phyloP scores from a whole-genome alignment of 139 green algal species.

The Deuterostichococcus epilithicus region DNA sequence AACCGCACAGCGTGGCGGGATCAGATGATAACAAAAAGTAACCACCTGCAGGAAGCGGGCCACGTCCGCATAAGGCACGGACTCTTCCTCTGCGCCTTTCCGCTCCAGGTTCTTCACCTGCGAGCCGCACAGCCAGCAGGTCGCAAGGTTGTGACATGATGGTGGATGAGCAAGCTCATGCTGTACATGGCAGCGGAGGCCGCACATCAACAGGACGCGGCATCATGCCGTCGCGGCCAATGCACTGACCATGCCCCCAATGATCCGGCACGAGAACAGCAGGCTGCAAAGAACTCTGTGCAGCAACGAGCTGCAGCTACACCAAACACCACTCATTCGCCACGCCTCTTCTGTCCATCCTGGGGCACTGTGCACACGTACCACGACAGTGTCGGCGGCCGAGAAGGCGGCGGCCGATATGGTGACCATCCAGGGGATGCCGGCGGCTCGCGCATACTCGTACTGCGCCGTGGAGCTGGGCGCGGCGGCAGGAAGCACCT shows the following conservation, averaged over 20 bases:
- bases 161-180: background rate
- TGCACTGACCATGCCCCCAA: background rate
- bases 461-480: conserved; percentile 76
- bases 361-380: background rate
- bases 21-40: too few species aligned
- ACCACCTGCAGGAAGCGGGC: conserved; percentile 29
- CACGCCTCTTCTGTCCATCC: background rate
- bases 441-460: conserved; percentile 58
- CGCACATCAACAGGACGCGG: background rate
- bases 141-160: background rate
- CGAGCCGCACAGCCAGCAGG: background rate
- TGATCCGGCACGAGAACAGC: background rate
- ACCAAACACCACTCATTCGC: background rate
- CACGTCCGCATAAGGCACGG: conserved; percentile 38
- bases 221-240: background rate
- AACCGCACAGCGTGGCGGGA: too few species aligned
- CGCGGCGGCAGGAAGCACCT: conserved; percentile 48
- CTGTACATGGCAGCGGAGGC: background rate
- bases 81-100: conserved; percentile 34
- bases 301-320: background rate
- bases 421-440: conserved; percentile 74
- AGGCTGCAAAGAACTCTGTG: background rate
- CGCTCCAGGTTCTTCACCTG: conserved; percentile 52
- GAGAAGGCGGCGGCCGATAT: conserved; percentile 33
- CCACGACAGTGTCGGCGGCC: conserved; percentile 37